phyloP scores from a whole-genome alignment of 257 asterid species.

The Linderniella brevidens region DNA sequence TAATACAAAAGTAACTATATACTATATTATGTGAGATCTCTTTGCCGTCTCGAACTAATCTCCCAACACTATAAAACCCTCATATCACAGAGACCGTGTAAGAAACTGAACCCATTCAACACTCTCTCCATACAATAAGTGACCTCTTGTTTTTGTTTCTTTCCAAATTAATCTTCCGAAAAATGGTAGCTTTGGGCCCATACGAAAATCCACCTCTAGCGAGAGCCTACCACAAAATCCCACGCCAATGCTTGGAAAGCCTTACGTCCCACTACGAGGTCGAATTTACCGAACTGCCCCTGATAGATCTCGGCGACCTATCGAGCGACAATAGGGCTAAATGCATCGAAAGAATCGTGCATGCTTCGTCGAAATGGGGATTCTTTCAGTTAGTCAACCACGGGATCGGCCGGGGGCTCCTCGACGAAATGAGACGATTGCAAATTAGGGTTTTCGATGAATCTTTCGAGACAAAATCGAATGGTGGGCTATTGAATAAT shows the following conservation, averaged over 20 bases:
- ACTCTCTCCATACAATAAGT: no score
- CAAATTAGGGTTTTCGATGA: constrained; percentile 31
- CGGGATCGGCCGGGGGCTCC: constrained; percentile 26
- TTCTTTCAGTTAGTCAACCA: constrained; percentile 61
- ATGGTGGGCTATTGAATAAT: constrained; percentile 28
- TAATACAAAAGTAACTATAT: no score
- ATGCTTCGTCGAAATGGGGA: constrained; percentile 61
- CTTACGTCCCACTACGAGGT: not conserved
- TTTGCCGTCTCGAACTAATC: no score
- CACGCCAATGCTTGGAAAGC: not conserved
- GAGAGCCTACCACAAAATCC: no score
- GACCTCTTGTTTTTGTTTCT: no score
- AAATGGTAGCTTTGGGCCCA: no score
- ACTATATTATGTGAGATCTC: no score
- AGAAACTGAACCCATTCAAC: no score
- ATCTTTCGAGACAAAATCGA: constrained; percentile 30
- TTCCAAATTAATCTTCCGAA: no score
- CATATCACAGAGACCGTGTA: no score
- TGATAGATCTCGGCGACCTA: constrained; percentile 24
- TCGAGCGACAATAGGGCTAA: constrained; percentile 8
- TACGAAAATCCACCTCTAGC: no score
- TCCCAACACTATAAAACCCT: no score
- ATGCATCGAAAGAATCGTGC: constrained; percentile 11
- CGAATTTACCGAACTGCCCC: constrained; percentile 17
- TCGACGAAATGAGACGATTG: constrained; percentile 28